phyloP scores from a whole-genome alignment of 495 filamentous ascomycete genomes.

The Neurospora sp. region DNA sequence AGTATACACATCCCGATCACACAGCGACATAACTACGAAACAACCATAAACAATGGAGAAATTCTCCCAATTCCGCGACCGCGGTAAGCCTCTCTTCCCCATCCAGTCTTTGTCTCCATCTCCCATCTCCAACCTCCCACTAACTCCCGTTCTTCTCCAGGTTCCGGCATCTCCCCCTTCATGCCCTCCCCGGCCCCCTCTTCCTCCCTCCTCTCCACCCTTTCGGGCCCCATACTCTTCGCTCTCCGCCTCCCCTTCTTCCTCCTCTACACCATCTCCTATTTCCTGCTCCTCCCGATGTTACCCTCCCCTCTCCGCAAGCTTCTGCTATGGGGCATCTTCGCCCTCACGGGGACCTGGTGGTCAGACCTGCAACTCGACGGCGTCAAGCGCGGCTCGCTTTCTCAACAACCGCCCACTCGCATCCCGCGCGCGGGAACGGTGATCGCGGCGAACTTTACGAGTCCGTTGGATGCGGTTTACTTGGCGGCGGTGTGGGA shows the following conservation, averaged over 20 bases:
- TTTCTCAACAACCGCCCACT: conserved; percentile 47
- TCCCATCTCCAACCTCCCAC: conserved; percentile 4
- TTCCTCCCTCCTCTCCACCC: conserved; percentile 42
- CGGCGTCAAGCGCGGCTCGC: conserved; percentile 76
- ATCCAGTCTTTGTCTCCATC: not conserved
- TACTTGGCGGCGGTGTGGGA: conserved; percentile 97
- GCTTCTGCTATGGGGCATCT: conserved; percentile 72
- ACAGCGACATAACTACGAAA: not conserved
- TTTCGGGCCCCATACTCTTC: conserved; percentile 60
- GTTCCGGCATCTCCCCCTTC: conserved; percentile 93
- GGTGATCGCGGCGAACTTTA: conserved; percentile 83
- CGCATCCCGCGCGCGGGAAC: conserved; percentile 65
- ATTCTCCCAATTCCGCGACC: conserved; percentile 90
- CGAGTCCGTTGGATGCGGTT: conserved; percentile 82
- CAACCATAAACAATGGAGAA: conserved; percentile 66
- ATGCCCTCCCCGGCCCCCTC: conserved; percentile 60
- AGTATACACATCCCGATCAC: not conserved
- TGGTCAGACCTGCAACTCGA: conserved; percentile 97
- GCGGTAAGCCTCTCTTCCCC: conserved; percentile 48
- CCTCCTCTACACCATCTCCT: conserved; percentile 51
- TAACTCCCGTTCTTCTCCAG: conserved; percentile 41
- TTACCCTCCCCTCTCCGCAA: conserved; percentile 71
- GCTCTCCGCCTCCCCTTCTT: conserved; percentile 72
- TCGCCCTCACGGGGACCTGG: conserved; percentile 85
- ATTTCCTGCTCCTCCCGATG: conserved; percentile 77